Conservation (phyloP, 2,329 filamentous ascomycete genomes). For the Pseudogymnoascus sp. region DNA sequence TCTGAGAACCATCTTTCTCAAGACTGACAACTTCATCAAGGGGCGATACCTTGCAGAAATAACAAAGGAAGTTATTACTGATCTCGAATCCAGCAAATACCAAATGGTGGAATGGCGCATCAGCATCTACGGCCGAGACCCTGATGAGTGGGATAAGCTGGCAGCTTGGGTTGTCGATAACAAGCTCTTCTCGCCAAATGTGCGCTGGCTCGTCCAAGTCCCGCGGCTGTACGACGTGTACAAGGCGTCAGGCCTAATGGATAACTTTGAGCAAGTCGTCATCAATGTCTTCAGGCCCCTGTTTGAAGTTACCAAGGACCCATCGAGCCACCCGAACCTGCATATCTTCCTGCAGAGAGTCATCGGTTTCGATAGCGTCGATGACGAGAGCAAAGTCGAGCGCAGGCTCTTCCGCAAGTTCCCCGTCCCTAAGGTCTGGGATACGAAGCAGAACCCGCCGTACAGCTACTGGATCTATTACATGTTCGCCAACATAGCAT, state of each 20-base stretch:
- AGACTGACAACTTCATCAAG: slow-evolving; percentile 96
- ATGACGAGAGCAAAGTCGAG: slow-evolving; percentile 96
- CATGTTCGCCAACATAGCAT: slow-evolving; percentile 86
- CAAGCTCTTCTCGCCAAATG: slow-evolving; percentile 95
- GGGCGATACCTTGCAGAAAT: slow-evolving; percentile 95
- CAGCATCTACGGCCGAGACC: slow-evolving; percentile 85
- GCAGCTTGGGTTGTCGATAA: slow-evolving; percentile 97
- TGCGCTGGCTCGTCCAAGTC: slow-evolving; percentile 93
- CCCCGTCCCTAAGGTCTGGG: slow-evolving; percentile 81
- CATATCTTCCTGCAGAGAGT: slow-evolving; percentile 92
- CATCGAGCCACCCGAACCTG: slow-evolving; percentile 78
- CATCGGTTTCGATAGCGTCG: slow-evolving; percentile 94
- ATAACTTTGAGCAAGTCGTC: slow-evolving; percentile 82
- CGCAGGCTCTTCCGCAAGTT: slow-evolving; percentile 93
- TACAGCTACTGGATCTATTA: slow-evolving; percentile 99
- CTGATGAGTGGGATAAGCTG: slow-evolving; percentile 96
- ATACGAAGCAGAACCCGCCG: slow-evolving; percentile 87
- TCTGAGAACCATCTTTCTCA: slow-evolving; percentile 93
- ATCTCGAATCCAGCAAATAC: slow-evolving; percentile 97
- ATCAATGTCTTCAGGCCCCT: slow-evolving; percentile 87
- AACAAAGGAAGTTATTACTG: slow-evolving; percentile 93
- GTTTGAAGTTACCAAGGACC: slow-evolving; percentile 88
- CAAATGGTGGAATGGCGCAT: slow-evolving; percentile 99
- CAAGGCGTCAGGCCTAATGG: slow-evolving; percentile 79
- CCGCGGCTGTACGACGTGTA: slow-evolving; percentile 94